A percentile compares a stretch with the other conserved stretches of the same genome.
These are phyloP conservation scores for Sugiyamaella xylanicola DNA, from an alignment of 1,139 yeast genomes.

Conservation along the genomic window DNA sequence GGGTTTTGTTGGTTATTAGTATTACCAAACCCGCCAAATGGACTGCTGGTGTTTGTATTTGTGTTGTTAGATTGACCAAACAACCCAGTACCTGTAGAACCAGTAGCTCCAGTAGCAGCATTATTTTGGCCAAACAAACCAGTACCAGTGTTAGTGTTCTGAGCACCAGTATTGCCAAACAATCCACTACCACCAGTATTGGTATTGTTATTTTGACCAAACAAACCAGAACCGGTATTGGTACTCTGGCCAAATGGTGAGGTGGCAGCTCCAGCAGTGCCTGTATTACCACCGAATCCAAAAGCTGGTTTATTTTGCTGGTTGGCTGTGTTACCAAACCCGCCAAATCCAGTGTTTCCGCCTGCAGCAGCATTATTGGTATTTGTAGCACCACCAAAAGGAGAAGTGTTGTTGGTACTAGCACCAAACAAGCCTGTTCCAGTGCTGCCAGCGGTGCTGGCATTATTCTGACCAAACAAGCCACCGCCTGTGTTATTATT, in stretches of 20 bases:
- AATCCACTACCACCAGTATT: slow-evolving; percentile 22
- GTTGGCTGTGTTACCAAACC: background rate
- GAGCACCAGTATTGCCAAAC: slow-evolving; percentile 36
- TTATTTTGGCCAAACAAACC: slow-evolving; percentile 40
- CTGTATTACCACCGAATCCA: slow-evolving; percentile 7
- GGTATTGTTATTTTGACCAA: slow-evolving; percentile 26
- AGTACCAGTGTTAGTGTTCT: slow-evolving; percentile 33
- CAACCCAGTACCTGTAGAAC: slow-evolving; percentile 14
- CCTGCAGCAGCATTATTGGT: slow-evolving; percentile 2
- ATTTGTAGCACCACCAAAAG: slow-evolving; percentile 27
- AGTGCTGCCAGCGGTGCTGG: slow-evolving; percentile 25
- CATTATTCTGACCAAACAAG: slow-evolving; percentile 21
- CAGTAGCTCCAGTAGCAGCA: slow-evolving; percentile 20
- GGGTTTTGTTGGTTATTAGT: slow-evolving; percentile 1
- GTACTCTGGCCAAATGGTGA: slow-evolving; percentile 22
- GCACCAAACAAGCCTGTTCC: slow-evolving; percentile 33
- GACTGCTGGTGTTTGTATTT: slow-evolving; percentile 4
- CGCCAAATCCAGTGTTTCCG: slow-evolving; percentile 27
- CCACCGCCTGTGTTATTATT: slow-evolving; percentile 10
- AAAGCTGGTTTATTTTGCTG: slow-evolving; percentile 9
- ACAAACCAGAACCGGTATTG: slow-evolving; percentile 23
- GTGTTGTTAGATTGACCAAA: slow-evolving; percentile 1
- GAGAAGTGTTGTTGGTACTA: slow-evolving; percentile 7
- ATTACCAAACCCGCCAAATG: slow-evolving; percentile 12
- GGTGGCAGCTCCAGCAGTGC: background rate